Conservation (phyloP, 2,329 filamentous ascomycete species). For the Phialocephala sp. region DNA sequence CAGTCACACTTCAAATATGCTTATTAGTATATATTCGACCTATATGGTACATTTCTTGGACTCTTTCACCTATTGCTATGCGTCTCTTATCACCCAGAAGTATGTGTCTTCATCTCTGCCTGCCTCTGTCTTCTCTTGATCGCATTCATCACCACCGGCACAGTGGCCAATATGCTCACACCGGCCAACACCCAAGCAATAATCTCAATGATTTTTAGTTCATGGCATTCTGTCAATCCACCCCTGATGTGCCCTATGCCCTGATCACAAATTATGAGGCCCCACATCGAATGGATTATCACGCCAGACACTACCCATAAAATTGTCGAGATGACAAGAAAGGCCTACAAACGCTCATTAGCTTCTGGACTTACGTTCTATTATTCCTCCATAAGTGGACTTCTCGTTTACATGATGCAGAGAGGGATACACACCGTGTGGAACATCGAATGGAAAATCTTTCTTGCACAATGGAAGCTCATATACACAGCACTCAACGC, state of each 20-base stretch:
- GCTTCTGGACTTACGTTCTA: too few species aligned
- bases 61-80: background rate
- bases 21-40: background rate
- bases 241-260: conserved; percentile 26
- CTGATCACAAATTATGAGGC: conserved; percentile 28
- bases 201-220: conserved; percentile 33
- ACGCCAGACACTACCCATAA: conserved; percentile 32
- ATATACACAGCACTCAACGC: conserved; percentile 28
- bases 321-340: conserved; percentile 29
- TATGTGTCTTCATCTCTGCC: conserved; percentile 19
- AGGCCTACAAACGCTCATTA: conserved; percentile 16
- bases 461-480: conserved; percentile 28
- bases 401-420: too few species aligned
- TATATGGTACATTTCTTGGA: background rate
- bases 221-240: conserved; percentile 31
- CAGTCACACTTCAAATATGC: background rate
- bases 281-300: conserved; percentile 32
- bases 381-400: too few species aligned
- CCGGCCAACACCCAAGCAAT: conserved; percentile 28
- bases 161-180: conserved; percentile 23
- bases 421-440: conserved; percentile 22
- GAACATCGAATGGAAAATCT: conserved; percentile 31
- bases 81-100: conserved; percentile 13
- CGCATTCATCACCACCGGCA: conserved; percentile 29
- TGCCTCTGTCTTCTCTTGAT: conserved; percentile 28